Evolutionary conservation across 73 alveolate genomes (phyloP), one percentile per base, ranked within the genome.

Genomic region (Uronychia setigera): DNA sequence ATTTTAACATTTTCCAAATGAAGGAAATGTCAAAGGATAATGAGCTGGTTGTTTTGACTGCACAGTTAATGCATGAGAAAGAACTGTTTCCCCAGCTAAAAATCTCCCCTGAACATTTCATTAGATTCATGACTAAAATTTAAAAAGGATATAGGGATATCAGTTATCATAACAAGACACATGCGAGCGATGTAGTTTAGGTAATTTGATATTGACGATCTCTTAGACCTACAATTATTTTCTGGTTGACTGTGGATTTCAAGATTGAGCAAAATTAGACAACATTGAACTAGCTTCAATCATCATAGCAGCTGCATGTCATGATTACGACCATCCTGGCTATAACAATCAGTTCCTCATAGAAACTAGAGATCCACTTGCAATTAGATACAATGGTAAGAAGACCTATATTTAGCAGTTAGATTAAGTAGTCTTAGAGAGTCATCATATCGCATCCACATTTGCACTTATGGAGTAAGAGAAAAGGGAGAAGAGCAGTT

Each of bases 311-410:
- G 91, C 94, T 1, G 92, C 96, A 11, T 78, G 85, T 32, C 98
- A 94, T 83, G 98, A 94, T 80, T 92, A 33, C 35, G 95, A 92
- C 25, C 98, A 94, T 75, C 98, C 93, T 27, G 98, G 98, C 1
- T 81, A 77, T 59, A 94, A 92, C 84, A 94, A 94, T 76, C 78
- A 80, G 14, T 94, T 35, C 78, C 74, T 91, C 46, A 84, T 83
- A 19, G 89, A 91, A 35, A 86, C 93, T 0, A 60, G 76, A 78
- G 84, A 88, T 76, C 85, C 35, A 19, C 84, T 93, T 31, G 93
- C 96, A 5, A 79, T 91, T 33, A 34, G 46, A 0, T 94, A 94
- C 78, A 94, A 94, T 77, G 96, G 92, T 87, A 87, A 25, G 5
- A n/a, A n/a, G n/a, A 58, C 88, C n/a, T 86, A 78, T 28, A 11